Conservation (phyloP, 257 asterid genomes). For the Eucommia ulmoides region DNA sequence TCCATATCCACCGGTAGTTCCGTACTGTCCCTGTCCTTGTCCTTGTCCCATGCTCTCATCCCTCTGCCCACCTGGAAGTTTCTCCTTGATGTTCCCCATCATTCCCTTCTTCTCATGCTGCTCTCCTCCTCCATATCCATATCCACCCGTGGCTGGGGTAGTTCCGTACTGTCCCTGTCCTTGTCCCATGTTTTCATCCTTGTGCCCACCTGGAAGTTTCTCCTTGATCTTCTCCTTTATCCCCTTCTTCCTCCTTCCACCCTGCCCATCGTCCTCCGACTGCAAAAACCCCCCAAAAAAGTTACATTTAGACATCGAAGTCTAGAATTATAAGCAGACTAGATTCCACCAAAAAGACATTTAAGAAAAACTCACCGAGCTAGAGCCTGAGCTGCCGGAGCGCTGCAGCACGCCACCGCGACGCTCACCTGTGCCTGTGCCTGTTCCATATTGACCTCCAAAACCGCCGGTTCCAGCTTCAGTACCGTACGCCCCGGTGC, state of each 20-base stretch:
- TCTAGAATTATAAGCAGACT: too few relatives aligned
- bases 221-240: neutral
- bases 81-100: slow-evolving; percentile 14
- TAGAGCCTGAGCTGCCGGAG: neutral
- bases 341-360: too few relatives aligned
- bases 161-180: neutral
- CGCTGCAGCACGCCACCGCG: neutral
- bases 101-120: slow-evolving; percentile 12
- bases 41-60: too few relatives aligned
- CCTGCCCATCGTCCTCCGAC: neutral
- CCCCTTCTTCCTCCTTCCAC: neutral
- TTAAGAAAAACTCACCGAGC: neutral
- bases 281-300: too few relatives aligned
- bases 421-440: neutral
- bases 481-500: too few relatives aligned
- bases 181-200: too few relatives aligned
- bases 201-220: neutral
- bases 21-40: neutral
- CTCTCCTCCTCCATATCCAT: neutral
- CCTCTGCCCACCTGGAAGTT: slow-evolving; percentile 14
- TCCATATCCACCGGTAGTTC: neutral
- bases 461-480: neutral
- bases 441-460: neutral
- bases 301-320: too few relatives aligned
- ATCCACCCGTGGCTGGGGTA: neutral